Evolutionary conservation across 345 rosid genomes (phyloP).

Genomic region (Cardamine chenopodiifolia): DNA sequence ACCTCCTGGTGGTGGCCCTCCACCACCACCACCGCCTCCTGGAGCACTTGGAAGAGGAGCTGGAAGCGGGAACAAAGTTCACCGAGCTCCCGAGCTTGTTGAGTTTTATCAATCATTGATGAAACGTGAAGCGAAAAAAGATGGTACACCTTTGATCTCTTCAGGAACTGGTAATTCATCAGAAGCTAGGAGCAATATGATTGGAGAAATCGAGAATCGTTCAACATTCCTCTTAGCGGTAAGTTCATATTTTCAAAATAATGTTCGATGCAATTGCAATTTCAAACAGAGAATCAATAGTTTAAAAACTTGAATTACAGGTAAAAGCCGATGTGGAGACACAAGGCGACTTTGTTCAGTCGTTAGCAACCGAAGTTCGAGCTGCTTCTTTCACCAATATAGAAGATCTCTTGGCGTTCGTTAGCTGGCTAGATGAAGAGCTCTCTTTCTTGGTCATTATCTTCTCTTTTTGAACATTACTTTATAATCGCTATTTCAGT

Average conservation of each 20-base stretch:
- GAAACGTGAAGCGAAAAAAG: slow-evolving; percentile 97
- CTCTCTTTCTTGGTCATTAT: slow-evolving; percentile 83
- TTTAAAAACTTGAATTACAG: slow-evolving; percentile 45
- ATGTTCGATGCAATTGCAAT: neutral
- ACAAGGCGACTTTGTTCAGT: slow-evolving; percentile 97
- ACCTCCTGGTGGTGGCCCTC: slow-evolving; percentile 71
- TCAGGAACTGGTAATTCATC: slow-evolving; percentile 64
- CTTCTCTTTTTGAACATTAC: neutral
- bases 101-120: slow-evolving; percentile 93
- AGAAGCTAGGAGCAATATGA: slow-evolving; percentile 91
- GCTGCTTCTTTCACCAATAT: slow-evolving; percentile 73
- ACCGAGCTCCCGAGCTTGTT: slow-evolving; percentile 91
- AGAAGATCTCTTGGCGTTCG: slow-evolving; percentile 84
- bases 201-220: slow-evolving; percentile 91
- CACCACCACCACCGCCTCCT: slow-evolving; percentile 86
- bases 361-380: slow-evolving; percentile 85
- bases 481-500: neutral
- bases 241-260: slow-evolving; percentile 26
- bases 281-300: neutral
- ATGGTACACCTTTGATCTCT: slow-evolving; percentile 65
- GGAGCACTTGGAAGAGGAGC: slow-evolving; percentile 82
- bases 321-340: slow-evolving; percentile 98
- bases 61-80: slow-evolving; percentile 79
- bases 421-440: slow-evolving; percentile 98
- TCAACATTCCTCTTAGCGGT: slow-evolving; percentile 95